Conservation (phyloP, 192 early-diverging fungal genomes). For the Chytriomyces sp. region DNA sequence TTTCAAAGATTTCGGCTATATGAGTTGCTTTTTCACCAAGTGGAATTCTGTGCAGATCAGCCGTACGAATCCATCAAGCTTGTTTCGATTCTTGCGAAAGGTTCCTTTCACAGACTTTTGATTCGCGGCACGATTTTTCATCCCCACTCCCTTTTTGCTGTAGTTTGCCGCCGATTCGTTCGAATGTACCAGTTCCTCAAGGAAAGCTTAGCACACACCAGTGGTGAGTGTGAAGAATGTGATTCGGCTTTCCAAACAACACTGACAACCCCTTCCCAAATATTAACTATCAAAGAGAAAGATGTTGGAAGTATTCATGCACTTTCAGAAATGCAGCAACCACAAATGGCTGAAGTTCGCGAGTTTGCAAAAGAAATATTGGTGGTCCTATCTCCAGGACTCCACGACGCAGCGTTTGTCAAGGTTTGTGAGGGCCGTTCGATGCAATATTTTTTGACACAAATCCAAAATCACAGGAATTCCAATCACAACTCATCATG, state of each 20-base stretch:
- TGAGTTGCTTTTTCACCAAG: too few species aligned
- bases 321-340: neutral
- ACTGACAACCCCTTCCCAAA: neutral
- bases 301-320: neutral
- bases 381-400: neutral
- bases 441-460: neutral
- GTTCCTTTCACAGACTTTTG: neutral
- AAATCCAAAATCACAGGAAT: neutral
- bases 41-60: conserved; percentile 5
- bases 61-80: conserved; percentile 9
- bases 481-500: conserved; percentile 10
- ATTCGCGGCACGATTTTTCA: neutral
- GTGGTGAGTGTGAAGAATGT: neutral
- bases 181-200: conserved; percentile 7
- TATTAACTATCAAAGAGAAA: neutral
- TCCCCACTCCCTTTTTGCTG: neutral
- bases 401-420: conserved; percentile 25
- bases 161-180: conserved; percentile 15
- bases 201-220: neutral
- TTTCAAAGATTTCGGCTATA: neutral
- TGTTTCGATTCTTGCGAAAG: conserved; percentile 11
- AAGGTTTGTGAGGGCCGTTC: conserved; percentile 1
- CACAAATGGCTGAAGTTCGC: conserved; percentile 19
- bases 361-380: conserved; percentile 20
- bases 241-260: neutral